A percentile compares a stretch with the other conserved stretches of the same genome.
Evolutionary conservation across 2,329 filamentous ascomycete genomes (phyloP).

Genomic region (Penicillium sp.): DNA sequence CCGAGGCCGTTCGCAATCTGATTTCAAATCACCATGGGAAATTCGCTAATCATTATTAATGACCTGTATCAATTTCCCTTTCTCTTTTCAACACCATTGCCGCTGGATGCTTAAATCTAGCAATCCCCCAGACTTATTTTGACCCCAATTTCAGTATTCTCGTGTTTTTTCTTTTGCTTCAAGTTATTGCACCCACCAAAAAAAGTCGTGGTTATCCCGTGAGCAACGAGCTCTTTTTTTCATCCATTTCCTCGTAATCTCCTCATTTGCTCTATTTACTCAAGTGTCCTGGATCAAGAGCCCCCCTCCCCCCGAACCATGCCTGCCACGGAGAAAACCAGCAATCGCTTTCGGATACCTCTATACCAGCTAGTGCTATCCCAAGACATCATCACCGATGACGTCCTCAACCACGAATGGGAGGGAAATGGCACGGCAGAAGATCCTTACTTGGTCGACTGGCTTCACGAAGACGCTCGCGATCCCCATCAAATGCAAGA

Average conservation of each 20-base stretch:
- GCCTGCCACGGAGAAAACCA: background rate
- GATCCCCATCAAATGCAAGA: too few species aligned
- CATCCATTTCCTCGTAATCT: background rate
- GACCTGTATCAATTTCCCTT: background rate
- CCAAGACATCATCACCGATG: conserved; percentile 5
- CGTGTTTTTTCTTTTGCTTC: too few species aligned
- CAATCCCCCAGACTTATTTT: background rate
- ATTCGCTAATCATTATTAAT: background rate
- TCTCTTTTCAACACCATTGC: background rate
- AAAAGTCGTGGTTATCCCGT: too few species aligned
- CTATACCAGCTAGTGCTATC: conserved; percentile 3
- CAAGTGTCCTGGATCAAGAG: too few species aligned
- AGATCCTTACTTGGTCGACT: too few species aligned
- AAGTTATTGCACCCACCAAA: too few species aligned
- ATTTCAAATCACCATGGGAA: background rate
- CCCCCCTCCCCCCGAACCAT: background rate
- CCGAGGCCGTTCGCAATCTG: background rate
- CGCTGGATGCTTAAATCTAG: background rate
- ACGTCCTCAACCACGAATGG: background rate
- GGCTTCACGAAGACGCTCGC: too few species aligned
- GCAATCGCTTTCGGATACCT: background rate
- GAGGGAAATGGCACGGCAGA: too few species aligned
- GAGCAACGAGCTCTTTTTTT: too few species aligned
- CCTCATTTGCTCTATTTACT: background rate
- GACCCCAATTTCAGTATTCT: background rate